phyloP scores from a whole-genome alignment of 345 rosid genomes.

The Pugionium dolabratum region DNA sequence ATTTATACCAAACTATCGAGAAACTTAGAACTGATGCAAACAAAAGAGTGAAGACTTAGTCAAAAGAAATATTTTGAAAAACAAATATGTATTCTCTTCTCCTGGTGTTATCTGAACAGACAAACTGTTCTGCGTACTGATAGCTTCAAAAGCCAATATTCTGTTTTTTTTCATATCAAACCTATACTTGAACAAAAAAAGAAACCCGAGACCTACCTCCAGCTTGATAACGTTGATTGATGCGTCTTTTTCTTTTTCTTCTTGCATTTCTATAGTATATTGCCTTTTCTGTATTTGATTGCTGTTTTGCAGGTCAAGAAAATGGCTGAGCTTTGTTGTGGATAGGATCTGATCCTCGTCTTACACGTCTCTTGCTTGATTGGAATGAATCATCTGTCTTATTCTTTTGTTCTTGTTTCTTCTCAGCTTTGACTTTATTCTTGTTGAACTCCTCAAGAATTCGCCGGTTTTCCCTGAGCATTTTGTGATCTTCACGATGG shows the following conservation, averaged over 20 bases:
- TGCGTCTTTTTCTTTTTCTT: slow-evolving; percentile 20
- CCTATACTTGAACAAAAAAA: slow-evolving; percentile 35
- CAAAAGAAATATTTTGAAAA: slow-evolving; percentile 28
- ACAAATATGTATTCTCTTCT: slow-evolving; percentile 34
- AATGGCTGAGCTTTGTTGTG: slow-evolving; percentile 60
- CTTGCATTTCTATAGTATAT: slow-evolving; percentile 42
- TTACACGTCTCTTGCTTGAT: slow-evolving; percentile 72
- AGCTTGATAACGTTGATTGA: slow-evolving; percentile 34
- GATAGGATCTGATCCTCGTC: slow-evolving; percentile 85
- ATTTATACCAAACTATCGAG: slow-evolving; percentile 22
- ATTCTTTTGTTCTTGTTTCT: slow-evolving; percentile 42
- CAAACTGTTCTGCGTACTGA: slow-evolving; percentile 37
- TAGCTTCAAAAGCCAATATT: slow-evolving; percentile 37
- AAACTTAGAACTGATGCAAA: slow-evolving; percentile 35
- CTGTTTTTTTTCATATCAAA: slow-evolving; percentile 33
- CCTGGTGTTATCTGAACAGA: slow-evolving; percentile 40
- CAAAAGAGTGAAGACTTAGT: slow-evolving; percentile 27
- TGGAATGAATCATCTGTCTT: slow-evolving; percentile 51
- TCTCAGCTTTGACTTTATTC: slow-evolving; percentile 41
- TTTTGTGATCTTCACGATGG: slow-evolving; percentile 34
- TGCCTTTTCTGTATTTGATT: slow-evolving; percentile 36
- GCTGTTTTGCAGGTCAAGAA: slow-evolving; percentile 40
- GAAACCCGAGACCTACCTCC: slow-evolving; percentile 47
- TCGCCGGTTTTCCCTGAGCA: slow-evolving; percentile 39
- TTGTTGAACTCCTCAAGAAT: slow-evolving; percentile 43